Conservation (phyloP, 1,139 yeast species). For the Wickerhamomyces sp. region DNA sequence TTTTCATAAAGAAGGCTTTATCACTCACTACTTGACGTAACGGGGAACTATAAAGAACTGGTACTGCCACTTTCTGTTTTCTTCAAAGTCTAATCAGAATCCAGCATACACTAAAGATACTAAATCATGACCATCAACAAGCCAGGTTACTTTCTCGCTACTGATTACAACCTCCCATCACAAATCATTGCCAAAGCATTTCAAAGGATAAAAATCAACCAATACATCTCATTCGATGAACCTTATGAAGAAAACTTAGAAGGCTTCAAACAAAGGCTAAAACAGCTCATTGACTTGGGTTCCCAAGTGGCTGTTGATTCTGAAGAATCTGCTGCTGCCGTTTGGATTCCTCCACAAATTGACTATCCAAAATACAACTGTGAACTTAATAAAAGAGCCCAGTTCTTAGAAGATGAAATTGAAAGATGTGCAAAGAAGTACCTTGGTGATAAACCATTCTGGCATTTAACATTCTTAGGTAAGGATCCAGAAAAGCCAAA, state of each 20-base stretch:
- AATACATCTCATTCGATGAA: constrained; percentile 10
- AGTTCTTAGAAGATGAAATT: constrained; percentile 9
- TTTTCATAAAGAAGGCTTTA: too few relatives aligned
- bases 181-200: constrained; percentile 16
- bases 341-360: constrained; percentile 10
- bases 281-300: constrained; percentile 6
- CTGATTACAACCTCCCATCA: constrained; percentile 11
- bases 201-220: constrained; percentile 15
- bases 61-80: too few relatives aligned
- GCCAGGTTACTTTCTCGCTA: too few relatives aligned
- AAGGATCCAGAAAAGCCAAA: constrained; percentile 7
- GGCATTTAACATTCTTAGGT: constrained; percentile 10
- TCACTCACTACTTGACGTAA: too few relatives aligned
- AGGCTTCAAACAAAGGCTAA: constrained; percentile 13
- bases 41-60: too few relatives aligned
- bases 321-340: constrained; percentile 3
- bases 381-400: constrained; percentile 9
- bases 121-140: too few relatives aligned
- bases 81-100: too few relatives aligned
- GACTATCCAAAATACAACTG: constrained; percentile 8
- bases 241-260: constrained; percentile 11
- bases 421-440: constrained; percentile 3
- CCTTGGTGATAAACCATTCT: constrained; percentile 3
- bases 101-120: too few relatives aligned
- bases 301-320: constrained; percentile 5